Percentiles rank a stretch among this genome's conserved stretches.
These are phyloP conservation scores for Litsea cubeba DNA, from an alignment of 164 flowering plant species.

Conservation along the genomic window DNA sequence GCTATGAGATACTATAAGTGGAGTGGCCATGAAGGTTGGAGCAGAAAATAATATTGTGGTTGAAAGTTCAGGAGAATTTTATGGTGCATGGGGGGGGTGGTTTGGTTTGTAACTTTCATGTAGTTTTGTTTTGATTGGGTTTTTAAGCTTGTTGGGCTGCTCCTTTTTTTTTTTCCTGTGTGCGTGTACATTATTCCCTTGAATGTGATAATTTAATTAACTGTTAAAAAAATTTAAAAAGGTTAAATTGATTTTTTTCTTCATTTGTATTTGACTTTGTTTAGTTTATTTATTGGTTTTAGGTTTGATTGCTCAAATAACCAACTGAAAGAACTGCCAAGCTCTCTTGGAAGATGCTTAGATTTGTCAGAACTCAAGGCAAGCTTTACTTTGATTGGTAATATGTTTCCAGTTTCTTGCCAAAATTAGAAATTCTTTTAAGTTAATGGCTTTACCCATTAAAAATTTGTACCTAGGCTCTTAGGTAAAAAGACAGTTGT, in stretches of 20 bases:
- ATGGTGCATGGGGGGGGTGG: too few species aligned
- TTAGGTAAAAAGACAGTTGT: neutral
- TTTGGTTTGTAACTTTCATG: too few species aligned
- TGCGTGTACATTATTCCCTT: too few species aligned
- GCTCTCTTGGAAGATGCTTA: conserved; percentile 68
- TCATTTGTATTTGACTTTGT: conserved; percentile 7
- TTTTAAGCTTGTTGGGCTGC: too few species aligned
- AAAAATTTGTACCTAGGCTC: neutral
- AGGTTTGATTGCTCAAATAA: conserved; percentile 94
- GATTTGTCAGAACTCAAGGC: conserved; percentile 86
- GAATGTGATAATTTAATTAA: too few species aligned
- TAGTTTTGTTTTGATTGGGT: too few species aligned
- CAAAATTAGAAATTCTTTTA: neutral
- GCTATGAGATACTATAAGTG: too few species aligned
- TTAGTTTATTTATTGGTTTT: conserved; percentile 7
- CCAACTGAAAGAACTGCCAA: conserved; percentile 68
- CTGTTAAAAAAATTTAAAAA: too few species aligned
- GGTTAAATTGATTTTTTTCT: neutral
- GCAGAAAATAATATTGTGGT: too few species aligned
- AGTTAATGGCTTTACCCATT: neutral
- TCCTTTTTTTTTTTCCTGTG: too few species aligned
- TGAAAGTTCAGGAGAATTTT: too few species aligned
- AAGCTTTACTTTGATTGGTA: conserved; percentile 5
- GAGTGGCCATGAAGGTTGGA: too few species aligned
- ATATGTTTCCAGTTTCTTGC: conserved; percentile 1